Conservation (phyloP, 2,329 filamentous ascomycete species). For the Diaporthe citriasiana region DNA sequence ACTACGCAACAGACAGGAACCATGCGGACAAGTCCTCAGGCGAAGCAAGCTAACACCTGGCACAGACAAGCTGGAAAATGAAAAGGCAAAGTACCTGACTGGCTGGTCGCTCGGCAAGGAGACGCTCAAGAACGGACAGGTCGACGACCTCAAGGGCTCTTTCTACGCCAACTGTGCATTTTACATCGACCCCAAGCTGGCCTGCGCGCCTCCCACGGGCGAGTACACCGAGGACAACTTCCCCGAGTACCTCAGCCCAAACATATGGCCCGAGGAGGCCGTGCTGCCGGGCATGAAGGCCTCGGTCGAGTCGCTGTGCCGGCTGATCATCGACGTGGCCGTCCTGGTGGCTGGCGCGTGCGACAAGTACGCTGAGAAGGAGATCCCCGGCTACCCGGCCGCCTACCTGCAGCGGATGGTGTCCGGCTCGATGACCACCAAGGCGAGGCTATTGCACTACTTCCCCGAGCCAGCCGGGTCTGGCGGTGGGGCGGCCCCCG, state of each 20-base stretch:
- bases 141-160: conserved; percentile 85
- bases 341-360: conserved; percentile 91
- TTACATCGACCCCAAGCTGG: conserved; percentile 74
- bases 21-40: conserved; percentile 5
- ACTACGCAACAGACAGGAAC: not conserved
- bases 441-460: conserved; percentile 93
- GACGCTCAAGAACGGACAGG: conserved; percentile 81
- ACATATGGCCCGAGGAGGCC: conserved; percentile 84
- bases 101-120: conserved; percentile 89
- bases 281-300: conserved; percentile 81
- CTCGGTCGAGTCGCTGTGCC: conserved; percentile 82
- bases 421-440: conserved; percentile 86
- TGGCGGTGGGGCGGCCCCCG: conserved; percentile 47
- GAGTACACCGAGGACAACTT: conserved; percentile 74
- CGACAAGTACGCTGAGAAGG: conserved; percentile 84
- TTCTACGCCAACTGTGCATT: conserved; percentile 90
- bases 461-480: conserved; percentile 72
- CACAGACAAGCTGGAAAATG: conserved; percentile 70
- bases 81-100: conserved; percentile 73
- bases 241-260: conserved; percentile 89
- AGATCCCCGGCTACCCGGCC: conserved; percentile 81
- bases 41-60: conserved; percentile 15
- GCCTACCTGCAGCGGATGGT: conserved; percentile 92
- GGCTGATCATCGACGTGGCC: conserved; percentile 89
- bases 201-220: conserved; percentile 72